Evolutionary conservation across 768 basidiomycete species (phyloP), one percentile per base, ranked within the genome.

Genomic region (Pisolithus albus): DNA sequence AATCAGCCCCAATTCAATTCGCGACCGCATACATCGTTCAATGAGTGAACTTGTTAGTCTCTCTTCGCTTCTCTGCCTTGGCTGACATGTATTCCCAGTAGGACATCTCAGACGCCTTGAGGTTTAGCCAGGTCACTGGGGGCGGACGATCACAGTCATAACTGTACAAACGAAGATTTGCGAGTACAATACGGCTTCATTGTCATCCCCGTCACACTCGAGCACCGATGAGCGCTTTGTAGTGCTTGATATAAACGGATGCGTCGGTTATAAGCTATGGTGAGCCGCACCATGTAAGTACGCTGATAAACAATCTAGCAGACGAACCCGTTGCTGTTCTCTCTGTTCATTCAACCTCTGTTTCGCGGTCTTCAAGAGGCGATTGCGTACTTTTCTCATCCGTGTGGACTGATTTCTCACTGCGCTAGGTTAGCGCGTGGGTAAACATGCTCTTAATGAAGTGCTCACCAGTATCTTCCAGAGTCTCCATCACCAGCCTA

Each of bases 41-140:
- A 64, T 70, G 7, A 67, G 58, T 42, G 80, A 82, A 60, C 71
- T 82, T 56, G 80, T 82, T 61, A 70, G 77, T 56, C 38, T 37
- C 16, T 2, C 37, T 23, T 24, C 10, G 24, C 10, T 28, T 2
- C 26, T 32, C n/a, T 32, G 41, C 15, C 41, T 18, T 28, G 3
- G 6, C 37, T 50, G 19, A 56, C 32, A 16, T 19, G 34, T 47
- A 32, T 18, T 36, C 43, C 46, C 23, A 47, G 46, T 47, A 47
- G 46, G 7, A 47, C 13, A 18, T 34, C 13, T 15, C 34, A 34
- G 23, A 37, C 32, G 21, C 8, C 26, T 11, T 7, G 32, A 36
- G 7, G 46, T 47, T 37, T 19, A 21, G 30, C 9, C 5, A 10
- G 16, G 32, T 18, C 21, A 30, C 24, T 45, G 43, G n/a, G 16